Evolutionary conservation across 371 early-diverging fungal species (phyloP).

Genomic region (Mucor circinelloides): DNA sequence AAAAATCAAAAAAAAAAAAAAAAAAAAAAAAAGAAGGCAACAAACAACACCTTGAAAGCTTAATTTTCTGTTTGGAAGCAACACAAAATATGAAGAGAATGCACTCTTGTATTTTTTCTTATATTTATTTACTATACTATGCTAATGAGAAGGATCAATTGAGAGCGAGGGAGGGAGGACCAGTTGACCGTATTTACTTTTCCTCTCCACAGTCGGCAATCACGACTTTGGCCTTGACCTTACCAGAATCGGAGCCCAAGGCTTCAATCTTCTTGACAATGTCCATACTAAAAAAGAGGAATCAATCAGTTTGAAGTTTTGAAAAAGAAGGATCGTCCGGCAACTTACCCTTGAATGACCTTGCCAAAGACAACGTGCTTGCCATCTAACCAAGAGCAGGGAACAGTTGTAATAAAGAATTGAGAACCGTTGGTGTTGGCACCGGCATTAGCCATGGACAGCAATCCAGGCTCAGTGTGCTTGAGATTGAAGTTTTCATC

Average conservation of each 20-base stretch:
- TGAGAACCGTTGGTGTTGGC: conserved; percentile 96
- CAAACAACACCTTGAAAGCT: neutral
- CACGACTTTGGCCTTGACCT: conserved; percentile 52
- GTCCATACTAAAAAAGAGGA: conserved; percentile 50
- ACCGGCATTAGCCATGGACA: conserved; percentile 98
- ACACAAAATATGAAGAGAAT: neutral
- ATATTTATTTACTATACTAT: neutral
- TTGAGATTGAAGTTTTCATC: conserved; percentile 98
- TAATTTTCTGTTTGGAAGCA: neutral
- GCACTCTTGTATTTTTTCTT: neutral
- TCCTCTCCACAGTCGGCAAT: conserved; percentile 71
- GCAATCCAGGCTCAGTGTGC: conserved; percentile 85
- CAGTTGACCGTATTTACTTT: conserved; percentile 25
- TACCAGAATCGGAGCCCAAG: conserved; percentile 56
- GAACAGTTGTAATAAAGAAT: conserved; percentile 94
- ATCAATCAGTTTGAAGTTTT: neutral
- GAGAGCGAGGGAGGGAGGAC: neutral
- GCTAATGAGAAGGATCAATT: neutral
- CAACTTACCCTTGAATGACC: conserved; percentile 71
- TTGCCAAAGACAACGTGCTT: conserved; percentile 99
- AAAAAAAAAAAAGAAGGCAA: too few relatives aligned
- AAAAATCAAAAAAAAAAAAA: neutral
- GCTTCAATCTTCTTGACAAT: conserved; percentile 78
- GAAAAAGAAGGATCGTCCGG: neutral
- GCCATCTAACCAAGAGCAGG: conserved; percentile 93